These are phyloP conservation scores for Garcileccinum viscosum DNA, from an alignment of 1,284 basidiomycete genomes.

Conservation along the genomic window DNA sequence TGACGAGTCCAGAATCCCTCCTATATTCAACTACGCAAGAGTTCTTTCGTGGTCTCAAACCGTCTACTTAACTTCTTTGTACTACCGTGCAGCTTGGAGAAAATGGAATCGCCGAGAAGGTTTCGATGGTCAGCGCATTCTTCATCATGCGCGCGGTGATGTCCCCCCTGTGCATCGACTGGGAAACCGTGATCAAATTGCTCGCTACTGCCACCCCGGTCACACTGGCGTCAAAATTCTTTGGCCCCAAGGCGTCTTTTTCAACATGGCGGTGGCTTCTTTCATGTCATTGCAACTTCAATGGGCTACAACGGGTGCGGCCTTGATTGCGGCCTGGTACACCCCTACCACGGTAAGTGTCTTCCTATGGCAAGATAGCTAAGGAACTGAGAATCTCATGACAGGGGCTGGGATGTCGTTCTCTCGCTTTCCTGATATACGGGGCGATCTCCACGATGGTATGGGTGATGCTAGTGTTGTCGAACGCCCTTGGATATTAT, in stretches of 20 bases:
- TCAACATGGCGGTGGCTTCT: conserved; percentile 43
- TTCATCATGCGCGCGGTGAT: not conserved
- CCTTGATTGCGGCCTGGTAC: conserved; percentile 42
- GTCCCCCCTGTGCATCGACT: conserved; percentile 22
- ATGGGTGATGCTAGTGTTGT: conserved; percentile 45
- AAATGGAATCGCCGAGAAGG: conserved; percentile 9
- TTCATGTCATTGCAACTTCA: conserved; percentile 42
- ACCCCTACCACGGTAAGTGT: conserved; percentile 44
- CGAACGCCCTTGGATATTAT: conserved; percentile 44
- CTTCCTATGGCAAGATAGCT: not conserved
- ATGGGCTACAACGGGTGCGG: conserved; percentile 47
- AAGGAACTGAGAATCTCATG: not conserved
- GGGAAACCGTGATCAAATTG: conserved; percentile 36
- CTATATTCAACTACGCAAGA: conserved; percentile 41
- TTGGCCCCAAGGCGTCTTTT: conserved; percentile 37
- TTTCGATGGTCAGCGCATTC: not conserved
- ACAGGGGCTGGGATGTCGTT: conserved; percentile 47
- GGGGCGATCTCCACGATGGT: conserved; percentile 42
- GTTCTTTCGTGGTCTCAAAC: conserved; percentile 32
- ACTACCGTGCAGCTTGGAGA: conserved; percentile 32
- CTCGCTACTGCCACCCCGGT: conserved; percentile 29
- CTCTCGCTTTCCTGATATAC: conserved; percentile 46
- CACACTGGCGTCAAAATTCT: conserved; percentile 8
- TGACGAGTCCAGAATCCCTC: conserved; percentile 33
- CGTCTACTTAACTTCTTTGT: conserved; percentile 23